These are phyloP conservation scores for Vigna unguiculata DNA, from an alignment of 306 rosid genomes.

Conservation along the genomic window DNA sequence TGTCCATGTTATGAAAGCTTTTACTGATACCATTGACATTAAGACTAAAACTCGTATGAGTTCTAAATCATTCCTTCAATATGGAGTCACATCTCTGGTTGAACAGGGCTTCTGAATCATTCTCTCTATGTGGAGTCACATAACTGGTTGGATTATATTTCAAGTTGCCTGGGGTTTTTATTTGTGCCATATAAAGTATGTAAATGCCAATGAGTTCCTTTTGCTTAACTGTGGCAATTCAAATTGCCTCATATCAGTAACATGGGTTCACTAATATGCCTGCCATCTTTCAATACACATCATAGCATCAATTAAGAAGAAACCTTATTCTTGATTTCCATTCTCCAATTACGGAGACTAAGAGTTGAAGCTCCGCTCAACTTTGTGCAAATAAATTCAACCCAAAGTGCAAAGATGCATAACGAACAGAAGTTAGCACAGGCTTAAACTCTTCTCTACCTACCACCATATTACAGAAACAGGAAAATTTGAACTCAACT, in stretches of 20 bases:
- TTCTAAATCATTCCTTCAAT: background rate
- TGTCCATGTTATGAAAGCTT: background rate
- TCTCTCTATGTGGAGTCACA: background rate
- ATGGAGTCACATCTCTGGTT: background rate
- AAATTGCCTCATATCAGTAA: background rate
- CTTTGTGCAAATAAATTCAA: conserved; percentile 6
- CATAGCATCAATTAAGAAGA: background rate
- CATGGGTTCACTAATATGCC: background rate
- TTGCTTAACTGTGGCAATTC: conserved; percentile 14
- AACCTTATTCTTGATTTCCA: background rate
- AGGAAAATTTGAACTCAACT: background rate
- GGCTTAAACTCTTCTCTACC: background rate
- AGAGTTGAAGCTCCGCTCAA: background rate
- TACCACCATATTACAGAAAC: background rate
- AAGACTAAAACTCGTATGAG: background rate
- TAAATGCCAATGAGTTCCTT: background rate
- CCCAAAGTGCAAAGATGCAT: background rate
- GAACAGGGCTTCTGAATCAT: background rate
- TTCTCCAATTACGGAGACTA: background rate
- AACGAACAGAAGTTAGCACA: background rate
- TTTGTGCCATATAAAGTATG: background rate
- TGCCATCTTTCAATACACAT: background rate
- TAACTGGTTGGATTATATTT: conserved; percentile 7
- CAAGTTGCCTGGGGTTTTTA: background rate
- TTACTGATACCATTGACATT: background rate